Conservation (phyloP, 768 basidiomycete genomes). For the Lentinula aciculospora region DNA sequence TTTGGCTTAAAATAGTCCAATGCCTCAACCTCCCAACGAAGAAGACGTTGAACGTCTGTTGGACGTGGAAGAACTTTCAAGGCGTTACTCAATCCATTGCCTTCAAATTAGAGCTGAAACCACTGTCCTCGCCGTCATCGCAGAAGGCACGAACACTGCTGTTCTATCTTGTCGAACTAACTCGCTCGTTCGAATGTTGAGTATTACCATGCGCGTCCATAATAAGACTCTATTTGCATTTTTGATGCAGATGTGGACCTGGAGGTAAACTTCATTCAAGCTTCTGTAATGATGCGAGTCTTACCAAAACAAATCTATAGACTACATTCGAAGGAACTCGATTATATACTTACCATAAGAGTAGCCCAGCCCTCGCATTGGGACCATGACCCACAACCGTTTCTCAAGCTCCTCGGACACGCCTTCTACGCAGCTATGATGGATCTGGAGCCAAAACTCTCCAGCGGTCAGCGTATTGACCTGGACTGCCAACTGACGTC, state of each 20-base stretch:
- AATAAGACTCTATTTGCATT: neutral
- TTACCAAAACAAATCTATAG: neutral
- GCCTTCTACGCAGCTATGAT: constrained; percentile 30
- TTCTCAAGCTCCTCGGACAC: constrained; percentile 19
- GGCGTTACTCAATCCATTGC: neutral
- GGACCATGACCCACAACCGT: constrained; percentile 9
- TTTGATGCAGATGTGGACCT: constrained; percentile 3
- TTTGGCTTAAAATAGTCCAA: constrained; percentile 16
- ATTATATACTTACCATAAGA: constrained; percentile 23
- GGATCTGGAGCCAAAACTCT: constrained; percentile 16
- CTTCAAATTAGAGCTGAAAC: neutral
- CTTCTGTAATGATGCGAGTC: neutral
- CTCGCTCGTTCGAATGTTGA: neutral
- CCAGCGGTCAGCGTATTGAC: constrained; percentile 12
- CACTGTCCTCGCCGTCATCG: neutral
- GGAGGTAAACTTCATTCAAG: neutral
- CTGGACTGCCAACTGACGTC: constrained; percentile 16
- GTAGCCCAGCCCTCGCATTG: constrained; percentile 19
- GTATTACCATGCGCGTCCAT: neutral
- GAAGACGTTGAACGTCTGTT: constrained; percentile 20
- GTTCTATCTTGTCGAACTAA: neutral
- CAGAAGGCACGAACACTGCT: neutral
- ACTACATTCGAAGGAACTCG: constrained; percentile 19
- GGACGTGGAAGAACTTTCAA: neutral
- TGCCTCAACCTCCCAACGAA: constrained; percentile 16